Conservation (phyloP, 2,329 filamentous ascomycete genomes). For the Parastagonospora avenae region DNA sequence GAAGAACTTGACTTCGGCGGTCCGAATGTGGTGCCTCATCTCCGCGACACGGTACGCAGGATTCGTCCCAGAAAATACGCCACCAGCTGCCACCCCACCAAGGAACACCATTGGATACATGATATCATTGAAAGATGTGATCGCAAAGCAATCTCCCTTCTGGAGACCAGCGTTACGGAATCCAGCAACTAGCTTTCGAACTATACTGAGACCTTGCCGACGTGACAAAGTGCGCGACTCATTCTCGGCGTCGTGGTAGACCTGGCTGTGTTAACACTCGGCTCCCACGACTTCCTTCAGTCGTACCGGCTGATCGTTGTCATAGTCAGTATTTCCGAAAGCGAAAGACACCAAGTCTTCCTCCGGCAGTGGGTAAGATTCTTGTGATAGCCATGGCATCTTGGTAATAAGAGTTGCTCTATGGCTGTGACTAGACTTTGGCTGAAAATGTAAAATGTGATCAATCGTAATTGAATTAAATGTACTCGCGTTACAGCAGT, state of each 20-base stretch:
- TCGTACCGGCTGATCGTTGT: constrained; percentile 43
- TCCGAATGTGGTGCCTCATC: constrained; percentile 27
- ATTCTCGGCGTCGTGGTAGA: constrained; percentile 58
- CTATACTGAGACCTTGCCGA: constrained; percentile 50
- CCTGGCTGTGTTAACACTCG: constrained; percentile 22
- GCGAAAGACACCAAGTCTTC: constrained; percentile 61
- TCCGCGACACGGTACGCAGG: constrained; percentile 31
- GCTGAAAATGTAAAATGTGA: too few species aligned
- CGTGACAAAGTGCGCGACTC: constrained; percentile 53
- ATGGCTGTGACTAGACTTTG: background rate
- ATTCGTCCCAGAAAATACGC: constrained; percentile 33
- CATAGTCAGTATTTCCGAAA: constrained; percentile 56
- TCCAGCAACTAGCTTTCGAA: constrained; percentile 58
- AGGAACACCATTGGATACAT: constrained; percentile 27
- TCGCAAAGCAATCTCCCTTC: constrained; percentile 58
- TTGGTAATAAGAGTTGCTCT: background rate
- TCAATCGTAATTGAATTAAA: too few species aligned
- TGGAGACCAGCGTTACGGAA: constrained; percentile 55
- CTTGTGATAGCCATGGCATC: constrained; percentile 11
- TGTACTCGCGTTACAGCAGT: too few species aligned
- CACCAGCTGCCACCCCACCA: constrained; percentile 29
- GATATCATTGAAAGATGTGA: constrained; percentile 63
- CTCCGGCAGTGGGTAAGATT: constrained; percentile 45
- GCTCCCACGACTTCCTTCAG: background rate
- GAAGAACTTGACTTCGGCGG: constrained; percentile 23